Evolutionary conservation across 2,329 filamentous ascomycete genomes (phyloP).

Genomic region (Trichophyton mentagrophytes): DNA sequence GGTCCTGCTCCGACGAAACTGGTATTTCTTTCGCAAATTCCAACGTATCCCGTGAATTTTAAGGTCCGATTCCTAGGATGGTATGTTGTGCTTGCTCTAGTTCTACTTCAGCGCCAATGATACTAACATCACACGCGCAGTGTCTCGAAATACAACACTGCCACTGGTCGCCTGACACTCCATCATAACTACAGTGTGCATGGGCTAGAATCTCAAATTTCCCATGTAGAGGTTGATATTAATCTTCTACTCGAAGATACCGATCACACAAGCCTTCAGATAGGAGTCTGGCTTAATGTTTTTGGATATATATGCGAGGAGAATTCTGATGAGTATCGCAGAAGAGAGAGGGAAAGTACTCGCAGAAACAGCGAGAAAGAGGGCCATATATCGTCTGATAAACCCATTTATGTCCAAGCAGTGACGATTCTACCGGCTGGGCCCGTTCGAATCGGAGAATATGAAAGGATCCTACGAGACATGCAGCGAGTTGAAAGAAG

Average conservation of each 20-base stretch:
- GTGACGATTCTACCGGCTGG: constrained; percentile 67
- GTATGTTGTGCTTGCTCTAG: constrained; percentile 40
- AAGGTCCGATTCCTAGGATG: constrained; percentile 90
- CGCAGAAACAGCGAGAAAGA: background rate
- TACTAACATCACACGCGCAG: constrained; percentile 27
- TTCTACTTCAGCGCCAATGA: background rate
- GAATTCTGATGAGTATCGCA: background rate
- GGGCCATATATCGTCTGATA: background rate
- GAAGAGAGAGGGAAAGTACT: background rate
- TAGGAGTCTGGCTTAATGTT: constrained; percentile 82
- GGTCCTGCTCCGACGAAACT: constrained; percentile 48
- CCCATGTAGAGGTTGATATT: constrained; percentile 53
- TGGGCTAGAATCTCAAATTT: constrained; percentile 12
- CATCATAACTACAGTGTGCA: constrained; percentile 48
- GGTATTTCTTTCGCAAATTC: constrained; percentile 52
- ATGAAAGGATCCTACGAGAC: constrained; percentile 48
- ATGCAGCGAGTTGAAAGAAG: constrained; percentile 24
- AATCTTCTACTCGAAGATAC: constrained; percentile 56
- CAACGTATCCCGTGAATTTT: constrained; percentile 41
- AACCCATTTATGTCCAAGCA: constrained; percentile 51
- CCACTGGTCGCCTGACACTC: constrained; percentile 51
- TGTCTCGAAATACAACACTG: constrained; percentile 45
- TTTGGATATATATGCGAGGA: constrained; percentile 58
- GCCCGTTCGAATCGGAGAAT: constrained; percentile 56
- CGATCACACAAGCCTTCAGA: constrained; percentile 48